Evolutionary conservation across 2,329 filamentous ascomycete species (phyloP).

Genomic region (Monilinia laxa): DNA sequence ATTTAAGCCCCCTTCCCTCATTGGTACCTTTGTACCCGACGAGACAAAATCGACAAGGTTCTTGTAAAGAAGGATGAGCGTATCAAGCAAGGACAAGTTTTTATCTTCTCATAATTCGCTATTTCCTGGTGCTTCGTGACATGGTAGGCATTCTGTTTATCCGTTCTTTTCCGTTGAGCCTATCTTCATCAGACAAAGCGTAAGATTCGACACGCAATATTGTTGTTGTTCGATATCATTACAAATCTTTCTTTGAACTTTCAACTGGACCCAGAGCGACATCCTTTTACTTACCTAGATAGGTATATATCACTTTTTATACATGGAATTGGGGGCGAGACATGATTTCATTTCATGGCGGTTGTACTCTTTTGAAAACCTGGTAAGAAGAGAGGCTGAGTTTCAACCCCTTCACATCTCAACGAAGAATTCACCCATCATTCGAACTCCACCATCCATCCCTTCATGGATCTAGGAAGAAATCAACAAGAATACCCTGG

Average conservation of each 20-base stretch:
- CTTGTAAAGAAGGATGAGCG: conserved; percentile 7
- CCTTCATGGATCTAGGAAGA: conserved; percentile 8
- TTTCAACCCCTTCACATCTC: conserved; percentile 11
- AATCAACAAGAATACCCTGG: neutral
- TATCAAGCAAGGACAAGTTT: conserved; percentile 24
- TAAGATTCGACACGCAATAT: neutral
- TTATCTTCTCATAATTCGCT: neutral
- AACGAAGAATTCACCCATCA: too few species aligned
- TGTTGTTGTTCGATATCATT: neutral
- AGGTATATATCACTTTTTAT: neutral
- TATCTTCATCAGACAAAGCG: neutral
- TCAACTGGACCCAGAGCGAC: neutral
- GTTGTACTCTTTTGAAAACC: neutral
- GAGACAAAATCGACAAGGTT: neutral
- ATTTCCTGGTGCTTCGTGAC: neutral
- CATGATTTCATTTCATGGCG: conserved; percentile 3
- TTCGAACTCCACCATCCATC: neutral
- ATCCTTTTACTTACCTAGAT: neutral
- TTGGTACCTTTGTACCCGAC: neutral
- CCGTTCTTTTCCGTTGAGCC: neutral
- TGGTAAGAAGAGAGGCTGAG: conserved; percentile 1
- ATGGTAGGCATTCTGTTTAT: neutral
- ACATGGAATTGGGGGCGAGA: neutral
- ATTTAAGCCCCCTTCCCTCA: neutral
- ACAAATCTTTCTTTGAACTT: neutral